phyloP scores from a whole-genome alignment of 2,329 filamentous ascomycete genomes.

The Dothideomycetidae sp. region DNA sequence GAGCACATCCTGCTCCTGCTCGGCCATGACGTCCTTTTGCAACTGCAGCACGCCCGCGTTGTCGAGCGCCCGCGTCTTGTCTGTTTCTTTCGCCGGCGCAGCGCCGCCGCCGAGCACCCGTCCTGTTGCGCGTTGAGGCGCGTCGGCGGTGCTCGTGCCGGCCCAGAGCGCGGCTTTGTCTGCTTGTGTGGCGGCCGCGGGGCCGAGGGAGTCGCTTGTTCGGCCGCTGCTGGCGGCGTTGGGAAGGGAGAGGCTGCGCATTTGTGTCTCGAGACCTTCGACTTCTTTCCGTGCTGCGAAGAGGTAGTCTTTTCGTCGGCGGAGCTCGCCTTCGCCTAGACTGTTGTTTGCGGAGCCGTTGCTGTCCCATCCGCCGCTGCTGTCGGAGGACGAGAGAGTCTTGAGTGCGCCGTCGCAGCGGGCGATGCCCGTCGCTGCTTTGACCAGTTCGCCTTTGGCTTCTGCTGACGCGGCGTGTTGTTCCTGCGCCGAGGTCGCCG shows the following conservation, averaged over 20 bases:
- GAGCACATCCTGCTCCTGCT: conserved; percentile 61
- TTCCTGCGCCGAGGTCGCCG: conserved; percentile 41
- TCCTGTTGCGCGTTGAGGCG: conserved; percentile 30
- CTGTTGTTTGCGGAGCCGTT: conserved; percentile 26
- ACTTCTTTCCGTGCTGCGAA: conserved; percentile 56
- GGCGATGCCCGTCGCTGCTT: conserved; percentile 49
- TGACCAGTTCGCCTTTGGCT: conserved; percentile 61
- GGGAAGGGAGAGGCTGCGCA: conserved; percentile 47
- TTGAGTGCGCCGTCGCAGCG: conserved; percentile 52
- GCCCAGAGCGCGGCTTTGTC: conserved; percentile 24
- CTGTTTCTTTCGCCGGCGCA: conserved; percentile 55
- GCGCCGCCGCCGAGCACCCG: conserved; percentile 50
- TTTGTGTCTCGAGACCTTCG: conserved; percentile 60
- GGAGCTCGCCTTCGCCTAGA: conserved; percentile 60
- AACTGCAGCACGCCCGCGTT: conserved; percentile 61
- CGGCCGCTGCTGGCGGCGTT: conserved; percentile 19
- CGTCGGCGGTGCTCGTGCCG: conserved; percentile 16
- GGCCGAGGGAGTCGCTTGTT: conserved; percentile 19
- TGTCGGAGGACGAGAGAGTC: conserved; percentile 31
- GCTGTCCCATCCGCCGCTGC: conserved; percentile 25
- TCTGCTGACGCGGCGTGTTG: conserved; percentile 49
- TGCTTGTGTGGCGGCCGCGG: conserved; percentile 22
- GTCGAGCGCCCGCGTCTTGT: conserved; percentile 61
- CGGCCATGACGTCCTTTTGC: conserved; percentile 57
- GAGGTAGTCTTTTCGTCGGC: conserved; percentile 56